Conservation (phyloP, 306 rosid genomes). For the Fragaria ananassa region DNA sequence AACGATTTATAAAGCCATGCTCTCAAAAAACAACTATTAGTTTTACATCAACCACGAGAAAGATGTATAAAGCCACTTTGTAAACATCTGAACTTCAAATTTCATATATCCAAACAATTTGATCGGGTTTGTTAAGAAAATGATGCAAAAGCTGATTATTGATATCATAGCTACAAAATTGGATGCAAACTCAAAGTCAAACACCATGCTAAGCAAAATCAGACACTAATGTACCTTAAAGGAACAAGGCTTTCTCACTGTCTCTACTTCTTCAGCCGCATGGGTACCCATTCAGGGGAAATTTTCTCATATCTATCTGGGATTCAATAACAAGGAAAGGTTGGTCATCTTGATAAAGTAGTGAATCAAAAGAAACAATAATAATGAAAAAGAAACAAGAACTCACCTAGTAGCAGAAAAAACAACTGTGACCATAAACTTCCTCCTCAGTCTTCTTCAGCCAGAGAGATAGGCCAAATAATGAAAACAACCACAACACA, state of each 20-base stretch:
- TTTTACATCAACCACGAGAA: not conserved
- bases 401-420: conserved; percentile 27
- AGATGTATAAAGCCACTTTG: not conserved
- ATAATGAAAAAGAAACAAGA: not conserved
- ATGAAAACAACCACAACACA: conserved; percentile 21
- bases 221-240: conserved; percentile 53
- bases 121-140: not conserved
- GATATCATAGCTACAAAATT: conserved; percentile 7
- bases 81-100: not conserved
- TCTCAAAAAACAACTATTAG: not conserved
- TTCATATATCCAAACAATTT: not conserved
- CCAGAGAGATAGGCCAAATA: not conserved
- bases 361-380: not conserved
- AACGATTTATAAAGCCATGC: too few species aligned
- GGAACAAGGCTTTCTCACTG: conserved; percentile 35
- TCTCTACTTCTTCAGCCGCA: conserved; percentile 39
- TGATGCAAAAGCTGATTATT: not conserved
- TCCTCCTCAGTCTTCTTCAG: conserved; percentile 13
- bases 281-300: conserved; percentile 67
- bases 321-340: conserved; percentile 26
- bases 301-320: conserved; percentile 41
- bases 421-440: conserved; percentile 24
- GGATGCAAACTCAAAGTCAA: conserved; percentile 9
- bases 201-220: conserved; percentile 11
- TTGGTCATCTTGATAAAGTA: conserved; percentile 14